Evolutionary conservation across 805 yeast species (phyloP).

Genomic region (Cyberlindnera galapagoensis): DNA sequence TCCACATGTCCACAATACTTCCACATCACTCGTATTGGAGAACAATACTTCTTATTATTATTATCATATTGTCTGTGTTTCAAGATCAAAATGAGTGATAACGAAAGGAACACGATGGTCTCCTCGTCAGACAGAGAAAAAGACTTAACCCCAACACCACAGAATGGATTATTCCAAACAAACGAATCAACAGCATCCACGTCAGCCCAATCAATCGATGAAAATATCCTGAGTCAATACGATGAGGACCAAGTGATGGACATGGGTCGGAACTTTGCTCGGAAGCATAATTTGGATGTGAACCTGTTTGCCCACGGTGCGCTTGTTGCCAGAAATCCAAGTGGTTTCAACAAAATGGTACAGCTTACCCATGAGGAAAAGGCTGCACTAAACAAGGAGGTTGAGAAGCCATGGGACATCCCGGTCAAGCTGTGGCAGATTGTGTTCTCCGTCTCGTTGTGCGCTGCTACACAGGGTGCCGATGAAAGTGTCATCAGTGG

Average conservation of each 20-base stretch:
- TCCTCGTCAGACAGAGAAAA: too few relatives aligned
- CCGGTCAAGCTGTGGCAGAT: slow-evolving; percentile 43
- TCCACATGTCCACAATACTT: too few relatives aligned
- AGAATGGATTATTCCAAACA: too few relatives aligned
- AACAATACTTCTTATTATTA: too few relatives aligned
- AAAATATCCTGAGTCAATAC: slow-evolving; percentile 50
- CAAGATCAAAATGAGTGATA: too few relatives aligned
- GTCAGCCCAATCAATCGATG: too few relatives aligned
- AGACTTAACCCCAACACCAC: too few relatives aligned
- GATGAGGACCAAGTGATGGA: slow-evolving; percentile 57
- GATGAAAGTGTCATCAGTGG: slow-evolving; percentile 75
- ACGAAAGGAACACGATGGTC: too few relatives aligned
- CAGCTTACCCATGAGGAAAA: slow-evolving; percentile 52
- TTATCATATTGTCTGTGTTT: too few relatives aligned
- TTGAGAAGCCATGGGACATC: slow-evolving; percentile 39
- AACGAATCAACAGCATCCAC: too few relatives aligned
- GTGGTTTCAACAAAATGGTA: slow-evolving; percentile 50
- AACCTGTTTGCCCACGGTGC: slow-evolving; percentile 62
- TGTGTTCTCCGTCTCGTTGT: slow-evolving; percentile 63
- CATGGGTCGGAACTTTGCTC: slow-evolving; percentile 65
- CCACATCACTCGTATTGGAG: too few relatives aligned
- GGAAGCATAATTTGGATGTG: slow-evolving; percentile 40
- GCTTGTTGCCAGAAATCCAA: slow-evolving; percentile 58
- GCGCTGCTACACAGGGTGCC: slow-evolving; percentile 78
- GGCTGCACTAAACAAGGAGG: slow-evolving; percentile 39